Base-by-base conservation (phyloP, 139 green algal genomes). In the Trebouxia sp. region DNA sequence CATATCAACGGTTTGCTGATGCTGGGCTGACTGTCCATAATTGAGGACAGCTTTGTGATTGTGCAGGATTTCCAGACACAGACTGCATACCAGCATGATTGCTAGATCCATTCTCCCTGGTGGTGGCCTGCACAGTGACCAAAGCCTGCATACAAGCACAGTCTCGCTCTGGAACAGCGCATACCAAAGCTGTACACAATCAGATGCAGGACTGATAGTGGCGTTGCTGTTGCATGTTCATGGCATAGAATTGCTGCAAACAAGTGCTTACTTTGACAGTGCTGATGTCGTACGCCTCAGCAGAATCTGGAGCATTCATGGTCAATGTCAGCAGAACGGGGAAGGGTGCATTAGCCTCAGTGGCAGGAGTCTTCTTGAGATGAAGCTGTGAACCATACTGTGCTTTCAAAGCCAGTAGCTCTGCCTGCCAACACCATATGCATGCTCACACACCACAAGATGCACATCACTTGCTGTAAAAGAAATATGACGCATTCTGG, bases 281-380 rank as follows among this genome's bases (percentile, higher is more conserved):
- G 38, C 43, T 51, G 41, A 77, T 53, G 24, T 77, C 69, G 28
- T 77, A 77, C 3, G 42, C 41, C 24, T 51, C 69, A 77, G 69
- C 69, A 77, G 69, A 11, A 35, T 35, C 12, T 17, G 69, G 69
- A 7, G 43, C n/a, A 41, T 51, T 14, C 26, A 77, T 15, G 2
- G 39, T 37, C 41, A 15, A 56, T 5, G 41, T n/a, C 3, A 72
- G 15, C 32, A 72, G n/a, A 24, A 72, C 39, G 20, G 69, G 41
- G n/a, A 53, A 56, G 12, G 69, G 41, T 26, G 43, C 24, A 26
- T n/a, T 51, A 10, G 11, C 39, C 9, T 24, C 35, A 6, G 26
- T 39, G 0, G 41, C 2, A 2, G 69, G 10, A 6, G 69, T 41
- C 26, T 77, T 77, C 41, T 56, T 55, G 0, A 77, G 12, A 24